Percentiles rank a stretch among this genome's conserved stretches.
These are phyloP conservation scores for Paramecium pentaurelia DNA, from an alignment of 73 alveolate genomes.

Conservation along the genomic window DNA sequence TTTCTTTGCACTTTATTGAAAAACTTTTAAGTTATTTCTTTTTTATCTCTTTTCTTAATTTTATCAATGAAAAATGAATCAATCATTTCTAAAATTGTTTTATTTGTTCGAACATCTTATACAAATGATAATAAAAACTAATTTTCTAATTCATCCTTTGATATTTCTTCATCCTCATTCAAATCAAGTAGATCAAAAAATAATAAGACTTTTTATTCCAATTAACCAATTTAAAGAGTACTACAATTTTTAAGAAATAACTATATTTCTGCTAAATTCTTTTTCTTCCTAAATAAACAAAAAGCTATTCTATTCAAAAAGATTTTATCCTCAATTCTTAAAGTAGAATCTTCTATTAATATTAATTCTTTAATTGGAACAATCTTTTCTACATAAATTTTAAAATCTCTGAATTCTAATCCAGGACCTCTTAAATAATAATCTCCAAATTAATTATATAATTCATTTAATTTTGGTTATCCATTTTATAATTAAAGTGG, in stretches of 20 bases:
- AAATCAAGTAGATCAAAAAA: background rate
- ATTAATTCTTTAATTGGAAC: background rate
- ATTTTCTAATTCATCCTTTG: background rate
- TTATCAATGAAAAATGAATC: background rate
- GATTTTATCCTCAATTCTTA: background rate
- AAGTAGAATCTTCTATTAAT: background rate
- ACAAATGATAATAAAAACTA: background rate
- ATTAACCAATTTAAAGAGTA: background rate
- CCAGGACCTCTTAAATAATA: background rate
- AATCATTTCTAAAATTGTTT: background rate
- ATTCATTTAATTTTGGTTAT: background rate
- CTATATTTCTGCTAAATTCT: background rate
- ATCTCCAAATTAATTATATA: background rate
- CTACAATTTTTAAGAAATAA: background rate
- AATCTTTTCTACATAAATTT: background rate
- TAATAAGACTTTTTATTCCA: background rate
- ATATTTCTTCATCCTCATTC: background rate
- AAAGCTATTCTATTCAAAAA: background rate
- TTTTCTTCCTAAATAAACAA: background rate
- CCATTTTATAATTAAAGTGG: slow-evolving; percentile 40
- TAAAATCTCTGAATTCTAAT: slow-evolving; percentile 12
- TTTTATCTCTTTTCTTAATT: background rate
- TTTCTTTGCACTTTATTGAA: background rate
- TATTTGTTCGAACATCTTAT: background rate
- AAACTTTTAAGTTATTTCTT: background rate